These are phyloP conservation scores for Fragaria vesca DNA, from an alignment of 306 rosid species.

Conservation along the genomic window DNA sequence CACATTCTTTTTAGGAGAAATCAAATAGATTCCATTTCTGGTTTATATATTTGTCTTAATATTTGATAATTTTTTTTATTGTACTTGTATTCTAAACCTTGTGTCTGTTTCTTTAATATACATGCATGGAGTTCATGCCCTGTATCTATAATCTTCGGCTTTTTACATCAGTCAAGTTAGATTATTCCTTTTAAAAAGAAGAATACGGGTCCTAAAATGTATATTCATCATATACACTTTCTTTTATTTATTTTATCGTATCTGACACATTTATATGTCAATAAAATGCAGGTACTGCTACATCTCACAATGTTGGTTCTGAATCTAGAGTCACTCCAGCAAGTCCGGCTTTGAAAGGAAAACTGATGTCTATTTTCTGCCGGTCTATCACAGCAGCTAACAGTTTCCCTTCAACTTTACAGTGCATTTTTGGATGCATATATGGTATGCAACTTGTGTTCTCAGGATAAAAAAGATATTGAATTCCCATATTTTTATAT, in stretches of 20 bases:
- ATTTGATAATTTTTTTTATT: background rate
- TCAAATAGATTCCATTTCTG: background rate
- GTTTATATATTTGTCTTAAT: background rate
- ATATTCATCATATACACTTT: background rate
- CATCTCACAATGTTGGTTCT: slow-evolving; percentile 52
- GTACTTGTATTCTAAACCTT: background rate
- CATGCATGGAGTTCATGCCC: background rate
- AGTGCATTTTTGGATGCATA: slow-evolving; percentile 93
- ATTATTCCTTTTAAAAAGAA: background rate
- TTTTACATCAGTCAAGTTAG: background rate
- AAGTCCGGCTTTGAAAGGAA: slow-evolving; percentile 68
- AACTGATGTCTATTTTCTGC: slow-evolving; percentile 87
- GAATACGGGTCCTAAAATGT: background rate
- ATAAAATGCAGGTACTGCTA: slow-evolving; percentile 58
- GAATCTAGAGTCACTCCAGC: slow-evolving; percentile 80
- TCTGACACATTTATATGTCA: slow-evolving; percentile 19
- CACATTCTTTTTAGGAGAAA: background rate
- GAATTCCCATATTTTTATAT: background rate
- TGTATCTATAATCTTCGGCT: background rate
- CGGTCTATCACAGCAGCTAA: slow-evolving; percentile 90
- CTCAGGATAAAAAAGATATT: background rate
- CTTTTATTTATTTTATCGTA: background rate
- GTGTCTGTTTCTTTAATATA: background rate
- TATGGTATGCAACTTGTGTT: slow-evolving; percentile 55
- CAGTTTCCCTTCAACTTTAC: slow-evolving; percentile 90